Base-by-base conservation (phyloP, 331 rosid genomes). In the Phaseolus coccineus region DNA sequence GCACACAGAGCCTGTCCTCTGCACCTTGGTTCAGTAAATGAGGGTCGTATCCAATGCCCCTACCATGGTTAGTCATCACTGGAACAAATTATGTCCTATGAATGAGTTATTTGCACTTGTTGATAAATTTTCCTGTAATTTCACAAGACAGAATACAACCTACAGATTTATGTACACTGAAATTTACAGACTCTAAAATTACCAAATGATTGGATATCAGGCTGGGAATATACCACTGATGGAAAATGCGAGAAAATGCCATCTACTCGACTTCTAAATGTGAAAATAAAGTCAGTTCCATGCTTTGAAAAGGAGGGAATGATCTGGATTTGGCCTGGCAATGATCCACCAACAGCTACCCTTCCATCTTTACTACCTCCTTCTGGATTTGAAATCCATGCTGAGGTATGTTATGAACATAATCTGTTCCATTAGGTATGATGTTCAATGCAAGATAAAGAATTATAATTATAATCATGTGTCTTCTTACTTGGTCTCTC, bases 241-340 rank as follows among this genome's bases (percentile, higher is more conserved):
- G 99, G 99, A 46, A 93, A 90, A 80, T 96, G 99, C 75, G 96
- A 93, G 87, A 96, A 93, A 87, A 96, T 96, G 99, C 99, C 98
- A 22, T 96, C 99, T 1, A 93, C 99, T 5, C 85, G 81, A 73
- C 77, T 80, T 68, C 83, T 69, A 65, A 80, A 88, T 12, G 94
- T 86, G 82, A 96, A 88, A 85, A 93, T 96, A 66, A 96, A 91
- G 70, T 89, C 99, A 13, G 25, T 96, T 86, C 96, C 95, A 11
- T 93, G 99, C 81, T 96, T 89, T 56, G 99, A 96, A 70, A 83
- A 93, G 61, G 99, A 96, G 62, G 96, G 99, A 70, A 89, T 96
- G 98, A 84, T 96, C 81, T 96, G 99, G 99, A 87, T 93, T 88
- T 96, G 99, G 99, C 99, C 99, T 7, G 99, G 99, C 68, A 85